Base-by-base conservation (phyloP, 108 stramenopile genomes). In the Cyclotella choctawhatcheeana region DNA sequence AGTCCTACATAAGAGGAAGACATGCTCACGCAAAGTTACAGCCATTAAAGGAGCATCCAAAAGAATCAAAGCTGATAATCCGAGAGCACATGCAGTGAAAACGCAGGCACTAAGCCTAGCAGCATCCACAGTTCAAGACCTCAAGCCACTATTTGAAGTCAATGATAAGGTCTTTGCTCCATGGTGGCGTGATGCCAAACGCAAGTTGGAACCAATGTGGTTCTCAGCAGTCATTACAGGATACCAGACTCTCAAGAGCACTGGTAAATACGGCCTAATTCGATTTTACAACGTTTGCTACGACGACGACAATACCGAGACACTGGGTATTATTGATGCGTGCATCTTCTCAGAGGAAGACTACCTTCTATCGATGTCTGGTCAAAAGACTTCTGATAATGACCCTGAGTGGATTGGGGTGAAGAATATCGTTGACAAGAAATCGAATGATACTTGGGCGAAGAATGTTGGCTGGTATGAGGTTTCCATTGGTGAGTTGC, bases 401-500 rank as follows among this genome's bases (percentile, higher is more conserved):
- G 48, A 24, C n/a, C 44, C 35, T 29, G 16, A 44, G 1, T 70
- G 69, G 69, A 44, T 58, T 37, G 69, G 69, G 17, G 69, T 70
- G 8, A 48, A 58, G 29, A 47, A 44, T 58, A 12, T 45, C 21
- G 32, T 37, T 26, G 69, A 59, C 40, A 37, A 30, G 26, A 44
- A 59, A n/a, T 47, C 45, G 12, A 40, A 31, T 32, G 69, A 70
- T 33, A 26, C 27, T 20, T 70, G 69, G 69, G 69, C 69, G 16
- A 70, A 48, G 18, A 34, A 20, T 29, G 69, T 70, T 32, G 69
- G 69, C 18, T 70, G 69, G 69, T 70, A 70, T 70, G 58, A 56
- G n/a, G 69, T 35, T 6, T 40, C 30, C 7, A 70, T 70, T 47
- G 51, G 51, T 52, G 51, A 52, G 20, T n/a, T 52, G 20, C 10